These are phyloP conservation scores for Asterella californica DNA, from an alignment of 225 moss, liverwort and hornwort species.

Conservation along the genomic window DNA sequence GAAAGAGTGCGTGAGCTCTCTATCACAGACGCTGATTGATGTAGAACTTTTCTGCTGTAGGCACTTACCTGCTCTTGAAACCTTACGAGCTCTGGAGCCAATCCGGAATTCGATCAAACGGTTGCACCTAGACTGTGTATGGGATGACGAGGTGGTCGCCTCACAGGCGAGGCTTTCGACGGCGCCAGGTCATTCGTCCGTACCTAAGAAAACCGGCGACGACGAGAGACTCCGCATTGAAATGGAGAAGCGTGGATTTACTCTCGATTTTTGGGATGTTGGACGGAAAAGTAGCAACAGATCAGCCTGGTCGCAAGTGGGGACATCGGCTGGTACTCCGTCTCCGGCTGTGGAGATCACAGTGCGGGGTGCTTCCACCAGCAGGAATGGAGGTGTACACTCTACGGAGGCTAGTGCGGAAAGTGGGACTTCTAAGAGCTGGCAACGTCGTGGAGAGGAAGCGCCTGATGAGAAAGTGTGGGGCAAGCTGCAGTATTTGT, in stretches of 20 bases:
- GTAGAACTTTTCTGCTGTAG: constrained; percentile 62
- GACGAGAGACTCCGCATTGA: constrained; percentile 16
- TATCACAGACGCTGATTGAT: constrained; percentile 56
- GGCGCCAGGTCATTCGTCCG: neutral
- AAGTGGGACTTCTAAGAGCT: constrained; percentile 7
- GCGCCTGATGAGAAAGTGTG: constrained; percentile 46
- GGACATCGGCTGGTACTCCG: neutral
- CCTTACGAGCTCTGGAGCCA: constrained; percentile 72
- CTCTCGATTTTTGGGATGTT: constrained; percentile 13
- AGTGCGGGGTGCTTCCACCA: neutral
- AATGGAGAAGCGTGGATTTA: constrained; percentile 16
- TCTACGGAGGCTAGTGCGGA: neutral
- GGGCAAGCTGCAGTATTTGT: constrained; percentile 57
- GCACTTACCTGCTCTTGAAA: constrained; percentile 54
- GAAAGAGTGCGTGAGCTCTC: constrained; percentile 39
- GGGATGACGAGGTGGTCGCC: constrained; percentile 52
- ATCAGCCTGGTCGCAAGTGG: neutral
- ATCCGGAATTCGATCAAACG: constrained; percentile 55
- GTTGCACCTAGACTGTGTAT: constrained; percentile 68
- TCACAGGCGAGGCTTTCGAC: constrained; percentile 23
- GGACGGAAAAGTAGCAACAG: neutral
- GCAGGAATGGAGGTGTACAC: neutral
- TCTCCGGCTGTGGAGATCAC: neutral
- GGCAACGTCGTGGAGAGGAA: constrained; percentile 16
- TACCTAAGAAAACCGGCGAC: neutral